Conservation (phyloP, 2,329 filamentous ascomycete species). For the Thelonectria blattea region DNA sequence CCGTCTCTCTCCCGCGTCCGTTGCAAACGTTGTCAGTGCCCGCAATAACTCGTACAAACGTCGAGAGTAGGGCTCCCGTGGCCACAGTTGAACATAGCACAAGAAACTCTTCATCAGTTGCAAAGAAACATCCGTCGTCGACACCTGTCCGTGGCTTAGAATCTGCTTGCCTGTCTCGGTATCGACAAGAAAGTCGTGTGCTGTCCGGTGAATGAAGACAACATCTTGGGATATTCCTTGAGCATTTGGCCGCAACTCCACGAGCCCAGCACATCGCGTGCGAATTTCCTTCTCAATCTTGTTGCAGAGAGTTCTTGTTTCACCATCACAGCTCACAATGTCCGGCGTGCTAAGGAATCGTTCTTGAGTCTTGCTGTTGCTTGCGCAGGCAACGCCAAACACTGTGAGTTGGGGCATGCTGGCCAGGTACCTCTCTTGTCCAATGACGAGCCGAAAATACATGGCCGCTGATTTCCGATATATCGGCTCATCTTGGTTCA, state of each 20-base stretch:
- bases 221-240: neutral
- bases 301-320: neutral
- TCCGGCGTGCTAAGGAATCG: neutral
- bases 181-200: conserved; percentile 1
- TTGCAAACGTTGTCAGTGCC: neutral
- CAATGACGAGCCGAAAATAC: neutral
- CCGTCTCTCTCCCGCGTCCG: neutral
- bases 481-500: conserved; percentile 3
- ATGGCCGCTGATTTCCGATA: conserved; percentile 9
- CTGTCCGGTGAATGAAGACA: neutral
- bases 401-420: neutral
- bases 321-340: neutral
- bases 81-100: neutral
- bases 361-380: neutral
- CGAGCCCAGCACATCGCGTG: neutral
- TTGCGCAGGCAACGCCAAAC: neutral
- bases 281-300: neutral
- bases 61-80: neutral
- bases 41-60: neutral
- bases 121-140: neutral
- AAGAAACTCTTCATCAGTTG: neutral
- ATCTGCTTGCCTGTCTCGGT: conserved; percentile 3
- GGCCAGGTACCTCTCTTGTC: neutral
- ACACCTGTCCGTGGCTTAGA: neutral
- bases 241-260: too few relatives aligned